phyloP scores from a whole-genome alignment of 306 rosid genomes.

The barrel medic (Medicago truncatula) region MtrunA17r5.0-ANR NC_053045.1:24336001-24336500 shows the following conservation, averaged over 20 bases:
- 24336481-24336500: no score
- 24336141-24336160: conserved; percentile 45
- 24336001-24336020: conserved; percentile 84
- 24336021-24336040: conserved; percentile 71
- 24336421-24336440: no score
- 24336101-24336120: conserved; percentile 69
- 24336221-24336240: conserved; percentile 70
- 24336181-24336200: conserved; percentile 72
- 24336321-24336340: not conserved
- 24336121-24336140: conserved; percentile 77
- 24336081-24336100: conserved; percentile 50
- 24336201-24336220: conserved; percentile 78
- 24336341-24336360: no score
- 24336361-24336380: no score
- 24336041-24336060: conserved; percentile 80
- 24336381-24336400: no score
- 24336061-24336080: conserved; percentile 51
- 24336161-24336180: conserved; percentile 67
- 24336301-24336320: not conserved
- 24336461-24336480: no score
- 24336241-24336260: conserved; percentile 44
- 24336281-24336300: not conserved
- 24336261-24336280: not conserved
- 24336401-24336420: no score
- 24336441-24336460: no score